Conservation (phyloP, 768 basidiomycete genomes). For the Agaricus blazei region DNA sequence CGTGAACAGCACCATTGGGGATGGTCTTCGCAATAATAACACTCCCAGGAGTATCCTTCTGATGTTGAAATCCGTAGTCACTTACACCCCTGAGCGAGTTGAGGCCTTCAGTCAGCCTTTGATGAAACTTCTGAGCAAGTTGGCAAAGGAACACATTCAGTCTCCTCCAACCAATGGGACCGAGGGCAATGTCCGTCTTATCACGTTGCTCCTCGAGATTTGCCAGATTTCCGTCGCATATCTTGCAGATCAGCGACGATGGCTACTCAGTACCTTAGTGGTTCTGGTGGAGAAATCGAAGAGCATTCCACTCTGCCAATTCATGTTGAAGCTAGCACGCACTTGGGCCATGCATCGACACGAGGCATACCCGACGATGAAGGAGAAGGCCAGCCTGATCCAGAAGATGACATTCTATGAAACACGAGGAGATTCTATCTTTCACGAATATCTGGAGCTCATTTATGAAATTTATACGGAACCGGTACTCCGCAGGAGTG, state of each 20-base stretch:
- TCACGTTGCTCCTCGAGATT: constrained; percentile 82
- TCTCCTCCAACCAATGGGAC: constrained; percentile 44
- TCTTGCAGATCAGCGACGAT: constrained; percentile 82
- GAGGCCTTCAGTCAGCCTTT: constrained; percentile 73
- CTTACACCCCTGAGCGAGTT: constrained; percentile 74
- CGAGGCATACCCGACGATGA: constrained; percentile 86
- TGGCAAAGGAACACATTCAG: constrained; percentile 84
- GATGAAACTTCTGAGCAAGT: constrained; percentile 78
- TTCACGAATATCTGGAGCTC: constrained; percentile 79
- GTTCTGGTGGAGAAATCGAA: constrained; percentile 89
- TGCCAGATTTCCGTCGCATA: constrained; percentile 75
- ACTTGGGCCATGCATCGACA: constrained; percentile 88
- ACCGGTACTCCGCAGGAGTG: constrained; percentile 78
- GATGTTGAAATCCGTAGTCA: constrained; percentile 83
- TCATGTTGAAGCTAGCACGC: constrained; percentile 79
- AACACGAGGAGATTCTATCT: constrained; percentile 70
- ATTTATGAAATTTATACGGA: constrained; percentile 95
- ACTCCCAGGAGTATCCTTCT: constrained; percentile 76
- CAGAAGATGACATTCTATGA: constrained; percentile 88
- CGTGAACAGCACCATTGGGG: constrained; percentile 67
- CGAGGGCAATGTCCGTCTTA: constrained; percentile 57
- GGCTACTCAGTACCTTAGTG: constrained; percentile 71
- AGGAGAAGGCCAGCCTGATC: constrained; percentile 88
- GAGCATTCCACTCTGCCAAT: constrained; percentile 70
- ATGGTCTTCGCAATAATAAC: constrained; percentile 70